A percentile compares a stretch with the other conserved stretches of the same genome.
These are phyloP conservation scores for Neospermospora avenae DNA, from an alignment of 2,329 filamentous ascomycete genomes.

Conservation along the genomic window DNA sequence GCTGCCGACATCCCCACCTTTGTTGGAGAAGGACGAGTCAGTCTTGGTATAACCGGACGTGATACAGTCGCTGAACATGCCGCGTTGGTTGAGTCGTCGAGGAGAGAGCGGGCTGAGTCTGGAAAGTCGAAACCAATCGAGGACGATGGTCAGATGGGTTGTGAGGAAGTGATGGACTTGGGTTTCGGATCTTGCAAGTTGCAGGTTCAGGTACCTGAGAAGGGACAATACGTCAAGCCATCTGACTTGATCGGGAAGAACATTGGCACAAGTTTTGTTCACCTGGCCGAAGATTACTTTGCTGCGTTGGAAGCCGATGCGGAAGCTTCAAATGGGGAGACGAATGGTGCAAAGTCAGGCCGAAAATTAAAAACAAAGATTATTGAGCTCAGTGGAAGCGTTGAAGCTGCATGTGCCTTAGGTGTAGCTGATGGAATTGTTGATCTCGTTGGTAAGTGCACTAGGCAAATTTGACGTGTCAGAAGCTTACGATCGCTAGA, in stretches of 20 bases:
- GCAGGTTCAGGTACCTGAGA: conserved; percentile 94
- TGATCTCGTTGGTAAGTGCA: conserved; percentile 79
- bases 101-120: conserved; percentile 47
- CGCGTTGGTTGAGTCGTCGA: conserved; percentile 52
- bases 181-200: conserved; percentile 89
- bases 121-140: conserved; percentile 42
- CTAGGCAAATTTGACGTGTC: background rate
- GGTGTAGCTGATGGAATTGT: conserved; percentile 97
- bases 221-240: conserved; percentile 66
- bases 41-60: conserved; percentile 89
- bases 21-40: conserved; percentile 89
- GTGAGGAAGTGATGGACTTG: conserved; percentile 85
- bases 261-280: conserved; percentile 92
- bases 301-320: conserved; percentile 63
- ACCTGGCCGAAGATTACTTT: conserved; percentile 81
- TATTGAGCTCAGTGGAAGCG: conserved; percentile 91
- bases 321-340: conserved; percentile 34
- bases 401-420: conserved; percentile 92
- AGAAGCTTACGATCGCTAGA: conserved; percentile 50
- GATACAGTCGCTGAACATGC: conserved; percentile 94
- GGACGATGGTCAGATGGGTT: conserved; percentile 42
- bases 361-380: conserved; percentile 78
- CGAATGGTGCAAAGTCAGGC: conserved; percentile 35
- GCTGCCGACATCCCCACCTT: conserved; percentile 97
- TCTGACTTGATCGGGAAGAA: conserved; percentile 86